These are phyloP conservation scores for Cercospora canescens DNA, from an alignment of 2,329 filamentous ascomycete species.

Conservation along the genomic window DNA sequence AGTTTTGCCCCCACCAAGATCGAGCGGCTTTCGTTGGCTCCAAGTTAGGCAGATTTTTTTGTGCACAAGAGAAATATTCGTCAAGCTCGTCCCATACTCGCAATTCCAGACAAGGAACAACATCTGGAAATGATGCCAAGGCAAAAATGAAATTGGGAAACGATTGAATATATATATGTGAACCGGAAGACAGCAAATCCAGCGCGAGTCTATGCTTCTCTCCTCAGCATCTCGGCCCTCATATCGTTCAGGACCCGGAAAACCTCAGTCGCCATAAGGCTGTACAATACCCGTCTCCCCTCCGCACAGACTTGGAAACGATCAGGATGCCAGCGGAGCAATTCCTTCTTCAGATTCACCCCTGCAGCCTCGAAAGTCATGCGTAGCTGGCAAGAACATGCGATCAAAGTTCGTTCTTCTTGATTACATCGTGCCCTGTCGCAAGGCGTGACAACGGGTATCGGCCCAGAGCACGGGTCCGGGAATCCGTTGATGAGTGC, in stretches of 20 bases:
- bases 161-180: background rate
- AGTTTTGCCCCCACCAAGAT: too few species aligned
- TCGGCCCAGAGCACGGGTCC: background rate
- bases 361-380: background rate
- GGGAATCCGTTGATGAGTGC: background rate
- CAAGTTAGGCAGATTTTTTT: too few species aligned
- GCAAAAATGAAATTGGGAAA: too few species aligned
- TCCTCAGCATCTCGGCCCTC: background rate
- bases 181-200: background rate
- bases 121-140: too few species aligned
- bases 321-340: background rate
- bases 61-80: too few species aligned
- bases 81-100: too few species aligned
- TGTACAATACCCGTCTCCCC: background rate
- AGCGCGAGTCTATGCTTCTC: background rate
- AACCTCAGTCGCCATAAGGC: background rate
- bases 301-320: background rate
- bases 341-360: background rate
- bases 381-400: background rate
- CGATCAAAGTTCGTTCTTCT: background rate
- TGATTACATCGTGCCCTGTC: background rate
- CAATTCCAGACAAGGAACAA: too few species aligned
- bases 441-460: background rate
- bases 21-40: too few species aligned
- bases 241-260: background rate